Evolutionary conservation across 371 early-diverging fungal species (phyloP).

Genomic region (Rhizopus sp.): DNA sequence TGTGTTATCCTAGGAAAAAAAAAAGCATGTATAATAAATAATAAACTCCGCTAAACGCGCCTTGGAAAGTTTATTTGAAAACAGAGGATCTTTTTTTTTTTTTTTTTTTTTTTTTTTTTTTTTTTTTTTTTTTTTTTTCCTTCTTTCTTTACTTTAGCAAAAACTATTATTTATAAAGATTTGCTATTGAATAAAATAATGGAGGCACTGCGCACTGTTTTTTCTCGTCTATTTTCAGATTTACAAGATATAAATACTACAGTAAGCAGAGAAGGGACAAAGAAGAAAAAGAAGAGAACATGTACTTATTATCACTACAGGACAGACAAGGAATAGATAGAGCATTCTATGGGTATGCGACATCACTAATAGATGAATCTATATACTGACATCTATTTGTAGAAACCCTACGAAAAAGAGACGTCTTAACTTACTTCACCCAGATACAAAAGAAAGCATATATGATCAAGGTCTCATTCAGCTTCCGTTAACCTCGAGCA

Average conservation of each 20-base stretch:
- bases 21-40: too few relatives aligned
- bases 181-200: slow-evolving; percentile 16
- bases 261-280: slow-evolving; percentile 13
- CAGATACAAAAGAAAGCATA: slow-evolving; percentile 18
- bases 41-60: too few relatives aligned
- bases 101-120: too few relatives aligned
- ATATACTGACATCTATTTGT: slow-evolving; percentile 29
- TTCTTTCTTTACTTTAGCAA: slow-evolving; percentile 6
- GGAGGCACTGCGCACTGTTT: slow-evolving; percentile 47
- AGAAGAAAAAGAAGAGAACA: background rate
- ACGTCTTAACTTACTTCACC: slow-evolving; percentile 41
- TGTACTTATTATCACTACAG: slow-evolving; percentile 10
- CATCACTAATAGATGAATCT: background rate
- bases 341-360: slow-evolving; percentile 28
- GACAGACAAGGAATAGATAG: slow-evolving; percentile 14
- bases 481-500: slow-evolving; percentile 25
- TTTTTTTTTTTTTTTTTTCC: background rate
- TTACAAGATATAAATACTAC: slow-evolving; percentile 29
- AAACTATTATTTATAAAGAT: background rate
- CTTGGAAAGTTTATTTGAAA: too few relatives aligned
- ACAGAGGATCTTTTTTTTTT: background rate
- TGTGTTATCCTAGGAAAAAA: too few relatives aligned
- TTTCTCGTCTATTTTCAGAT: slow-evolving; percentile 47
- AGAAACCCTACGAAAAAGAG: slow-evolving; percentile 41
- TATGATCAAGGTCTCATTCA: slow-evolving; percentile 31